A percentile compares a stretch with the other conserved stretches of the same genome.
Conservation (phyloP, 192 early-diverging fungal species). For the Podila clonocystis region DNA sequence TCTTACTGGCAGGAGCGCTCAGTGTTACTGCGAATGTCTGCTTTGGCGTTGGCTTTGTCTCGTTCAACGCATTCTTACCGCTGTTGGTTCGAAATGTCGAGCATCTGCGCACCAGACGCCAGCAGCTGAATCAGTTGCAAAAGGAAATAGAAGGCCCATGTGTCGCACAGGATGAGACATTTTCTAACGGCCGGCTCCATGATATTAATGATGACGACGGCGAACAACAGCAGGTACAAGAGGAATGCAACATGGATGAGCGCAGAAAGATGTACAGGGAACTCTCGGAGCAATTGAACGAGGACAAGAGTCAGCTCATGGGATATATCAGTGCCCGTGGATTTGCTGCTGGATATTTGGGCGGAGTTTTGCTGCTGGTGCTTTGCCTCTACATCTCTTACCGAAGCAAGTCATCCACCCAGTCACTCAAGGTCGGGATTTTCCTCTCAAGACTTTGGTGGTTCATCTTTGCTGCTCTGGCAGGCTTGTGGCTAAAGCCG, state of each 20-base stretch:
- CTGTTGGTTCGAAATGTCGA: slow-evolving; percentile 52
- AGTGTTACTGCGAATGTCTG: slow-evolving; percentile 56
- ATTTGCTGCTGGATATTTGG: slow-evolving; percentile 56
- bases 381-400: slow-evolving; percentile 55
- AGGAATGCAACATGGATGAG: not conserved
- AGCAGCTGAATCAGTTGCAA: slow-evolving; percentile 15
- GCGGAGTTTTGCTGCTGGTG: slow-evolving; percentile 56
- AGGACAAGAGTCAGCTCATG: slow-evolving; percentile 46
- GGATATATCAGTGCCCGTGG: slow-evolving; percentile 56
- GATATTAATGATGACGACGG: not conserved
- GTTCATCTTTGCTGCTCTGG: slow-evolving; percentile 55
- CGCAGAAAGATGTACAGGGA: slow-evolving; percentile 4
- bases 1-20: slow-evolving; percentile 49
- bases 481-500: slow-evolving; percentile 48
- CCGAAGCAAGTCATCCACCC: slow-evolving; percentile 29
- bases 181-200: not conserved
- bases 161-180: not conserved
- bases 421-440: slow-evolving; percentile 54
- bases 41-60: slow-evolving; percentile 60
- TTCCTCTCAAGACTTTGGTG: slow-evolving; percentile 65
- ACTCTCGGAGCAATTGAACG: slow-evolving; percentile 22
- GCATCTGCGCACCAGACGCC: slow-evolving; percentile 13
- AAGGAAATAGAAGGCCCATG: slow-evolving; percentile 4
- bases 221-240: not conserved
- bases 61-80: slow-evolving; percentile 63